These are phyloP conservation scores for Candida pseudoglaebosa DNA, from an alignment of 805 yeast species.

Conservation along the genomic window DNA sequence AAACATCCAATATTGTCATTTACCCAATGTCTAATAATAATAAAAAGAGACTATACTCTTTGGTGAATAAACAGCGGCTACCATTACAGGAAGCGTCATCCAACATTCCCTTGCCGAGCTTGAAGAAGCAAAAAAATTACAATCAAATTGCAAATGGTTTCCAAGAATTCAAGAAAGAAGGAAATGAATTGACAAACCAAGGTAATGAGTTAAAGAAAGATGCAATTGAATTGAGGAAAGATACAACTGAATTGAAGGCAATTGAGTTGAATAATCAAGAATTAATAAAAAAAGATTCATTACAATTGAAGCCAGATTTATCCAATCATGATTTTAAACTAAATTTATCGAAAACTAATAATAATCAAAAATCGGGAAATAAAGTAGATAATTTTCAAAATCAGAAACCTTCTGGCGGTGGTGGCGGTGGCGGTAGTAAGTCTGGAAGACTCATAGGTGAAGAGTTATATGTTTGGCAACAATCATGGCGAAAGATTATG, in stretches of 20 bases:
- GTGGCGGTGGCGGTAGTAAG: slow-evolving; percentile 1
- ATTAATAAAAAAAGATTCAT: too few relatives aligned
- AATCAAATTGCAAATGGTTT: background rate
- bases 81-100: slow-evolving; percentile 40
- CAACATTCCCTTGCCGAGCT: slow-evolving; percentile 35
- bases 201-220: too few relatives aligned
- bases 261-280: too few relatives aligned
- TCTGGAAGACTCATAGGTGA: slow-evolving; percentile 37
- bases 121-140: slow-evolving; percentile 19
- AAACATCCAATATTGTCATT: too few relatives aligned
- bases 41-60: slow-evolving; percentile 9
- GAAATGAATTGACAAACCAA: background rate
- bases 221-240: too few relatives aligned
- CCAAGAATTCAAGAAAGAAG: background rate
- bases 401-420: background rate
- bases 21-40: slow-evolving; percentile 1
- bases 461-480: slow-evolving; percentile 57
- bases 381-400: slow-evolving; percentile 1
- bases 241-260: too few relatives aligned
- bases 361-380: too few relatives aligned
- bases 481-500: slow-evolving; percentile 61
- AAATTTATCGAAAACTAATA: too few relatives aligned
- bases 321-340: too few relatives aligned
- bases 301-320: too few relatives aligned
- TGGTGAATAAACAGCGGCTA: slow-evolving; percentile 16